Percentiles rank a stretch among this genome's conserved stretches.
Evolutionary conservation across 805 yeast species (phyloP).

Genomic region (Alloascoidea hylecoeti): DNA sequence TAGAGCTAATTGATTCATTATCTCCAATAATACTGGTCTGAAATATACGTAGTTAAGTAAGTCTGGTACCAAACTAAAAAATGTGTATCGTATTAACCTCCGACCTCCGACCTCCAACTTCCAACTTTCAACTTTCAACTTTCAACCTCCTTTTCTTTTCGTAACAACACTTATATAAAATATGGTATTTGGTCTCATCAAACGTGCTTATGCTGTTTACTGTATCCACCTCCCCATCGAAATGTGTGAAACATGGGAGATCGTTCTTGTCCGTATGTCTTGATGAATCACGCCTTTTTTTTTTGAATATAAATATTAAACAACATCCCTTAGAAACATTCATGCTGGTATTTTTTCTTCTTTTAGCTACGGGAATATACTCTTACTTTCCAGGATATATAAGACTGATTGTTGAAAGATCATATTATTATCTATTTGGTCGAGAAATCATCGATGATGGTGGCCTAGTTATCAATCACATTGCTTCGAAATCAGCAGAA

Average conservation of each 20-base stretch:
- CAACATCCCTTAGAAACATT: neutral
- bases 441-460: neutral
- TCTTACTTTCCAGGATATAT: neutral
- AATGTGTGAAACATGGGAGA: slow-evolving; percentile 1
- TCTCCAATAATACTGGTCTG: no score
- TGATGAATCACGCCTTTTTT: neutral
- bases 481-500: no score
- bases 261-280: neutral
- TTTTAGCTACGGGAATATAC: neutral
- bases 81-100: no score
- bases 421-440: neutral
- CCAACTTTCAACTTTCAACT: no score
- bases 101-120: no score
- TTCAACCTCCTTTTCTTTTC: no score
- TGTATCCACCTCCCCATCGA: slow-evolving; percentile 1
- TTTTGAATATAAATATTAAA: neutral
- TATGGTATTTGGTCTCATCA: neutral
- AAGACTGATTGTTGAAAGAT: neutral
- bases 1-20: no score
- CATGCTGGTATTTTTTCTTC: neutral
- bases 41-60: no score
- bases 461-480: no score
- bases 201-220: neutral
- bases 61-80: no score
- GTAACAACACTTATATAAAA: no score